Evolutionary conservation across 2,329 filamentous ascomycete species (phyloP).

Genomic region (Aspergillus japonicus): DNA sequence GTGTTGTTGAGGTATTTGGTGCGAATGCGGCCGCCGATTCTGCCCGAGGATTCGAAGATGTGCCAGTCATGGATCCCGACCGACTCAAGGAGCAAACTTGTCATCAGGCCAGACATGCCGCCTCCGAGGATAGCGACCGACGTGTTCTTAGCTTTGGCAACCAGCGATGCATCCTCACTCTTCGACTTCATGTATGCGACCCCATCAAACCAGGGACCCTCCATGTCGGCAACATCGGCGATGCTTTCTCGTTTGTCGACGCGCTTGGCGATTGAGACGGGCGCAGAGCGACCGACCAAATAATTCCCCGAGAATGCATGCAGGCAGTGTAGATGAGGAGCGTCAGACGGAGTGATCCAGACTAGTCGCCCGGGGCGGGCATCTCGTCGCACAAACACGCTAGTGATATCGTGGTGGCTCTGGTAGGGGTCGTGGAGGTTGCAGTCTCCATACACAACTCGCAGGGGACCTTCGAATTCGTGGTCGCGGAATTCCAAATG

Average conservation of each 20-base stretch:
- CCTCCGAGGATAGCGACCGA: slow-evolving; percentile 40
- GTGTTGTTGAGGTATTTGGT: slow-evolving; percentile 46
- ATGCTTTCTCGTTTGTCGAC: slow-evolving; percentile 27
- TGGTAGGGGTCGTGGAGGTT: slow-evolving; percentile 27
- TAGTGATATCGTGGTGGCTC: slow-evolving; percentile 48
- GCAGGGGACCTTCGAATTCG: slow-evolving; percentile 45
- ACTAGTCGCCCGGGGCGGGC: slow-evolving; percentile 47
- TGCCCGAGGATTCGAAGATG: slow-evolving; percentile 44
- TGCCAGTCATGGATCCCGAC: slow-evolving; percentile 49
- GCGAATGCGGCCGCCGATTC: slow-evolving; percentile 46
- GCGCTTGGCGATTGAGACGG: slow-evolving; percentile 18
- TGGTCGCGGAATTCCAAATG: slow-evolving; percentile 44
- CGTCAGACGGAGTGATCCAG: slow-evolving; percentile 35
- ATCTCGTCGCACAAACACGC: slow-evolving; percentile 37
- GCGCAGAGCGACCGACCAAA: background rate
- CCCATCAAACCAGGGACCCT: slow-evolving; percentile 44
- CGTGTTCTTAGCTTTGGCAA: slow-evolving; percentile 31
- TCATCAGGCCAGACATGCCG: slow-evolving; percentile 39
- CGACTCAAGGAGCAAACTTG: slow-evolving; percentile 44
- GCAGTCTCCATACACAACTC: slow-evolving; percentile 49
- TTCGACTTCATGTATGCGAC: slow-evolving; percentile 37
- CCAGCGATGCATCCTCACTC: slow-evolving; percentile 24
- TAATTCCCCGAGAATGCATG: slow-evolving; percentile 32
- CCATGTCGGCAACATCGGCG: slow-evolving; percentile 35
- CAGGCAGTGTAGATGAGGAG: slow-evolving; percentile 33